Evolutionary conservation across 192 early-diverging fungal genomes (phyloP).

Genomic region (Podila minutissima): DNA sequence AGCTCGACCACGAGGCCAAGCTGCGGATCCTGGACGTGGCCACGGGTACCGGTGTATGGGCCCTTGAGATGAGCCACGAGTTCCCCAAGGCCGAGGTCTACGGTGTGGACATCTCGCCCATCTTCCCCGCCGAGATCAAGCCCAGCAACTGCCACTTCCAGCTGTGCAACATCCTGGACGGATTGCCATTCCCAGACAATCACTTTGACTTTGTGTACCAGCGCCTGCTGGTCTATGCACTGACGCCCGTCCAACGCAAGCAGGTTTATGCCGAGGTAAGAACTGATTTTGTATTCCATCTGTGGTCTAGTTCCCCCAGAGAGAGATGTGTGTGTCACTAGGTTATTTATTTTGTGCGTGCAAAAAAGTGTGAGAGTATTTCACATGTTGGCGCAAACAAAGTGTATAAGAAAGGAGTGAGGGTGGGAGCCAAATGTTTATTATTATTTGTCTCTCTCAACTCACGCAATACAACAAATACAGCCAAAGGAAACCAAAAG

Average conservation of each 20-base stretch:
- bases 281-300: not conserved
- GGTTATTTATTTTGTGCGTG: too few relatives aligned
- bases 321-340: too few relatives aligned
- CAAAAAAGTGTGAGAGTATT: not conserved
- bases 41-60: slow-evolving; percentile 46
- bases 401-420: too few relatives aligned
- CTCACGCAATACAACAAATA: too few relatives aligned
- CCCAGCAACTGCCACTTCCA: slow-evolving; percentile 50
- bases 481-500: too few relatives aligned
- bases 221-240: slow-evolving; percentile 28
- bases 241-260: slow-evolving; percentile 34
- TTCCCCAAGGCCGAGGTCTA: slow-evolving; percentile 40
- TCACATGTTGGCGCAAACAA: not conserved
- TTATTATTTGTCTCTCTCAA: not conserved
- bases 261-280: slow-evolving; percentile 37
- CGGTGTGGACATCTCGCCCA: slow-evolving; percentile 51
- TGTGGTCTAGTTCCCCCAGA: not conserved
- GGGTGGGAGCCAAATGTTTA: not conserved
- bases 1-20: slow-evolving; percentile 23
- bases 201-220: slow-evolving; percentile 54
- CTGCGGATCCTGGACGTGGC: slow-evolving; percentile 39
- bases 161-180: slow-evolving; percentile 46
- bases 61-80: slow-evolving; percentile 48
- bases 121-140: slow-evolving; percentile 50
- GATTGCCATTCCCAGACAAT: slow-evolving; percentile 52